Percentiles rank a stretch among this genome's conserved stretches.
Conservation (phyloP, 768 basidiomycete genomes). For the Crassisporium funariophilum region DNA sequence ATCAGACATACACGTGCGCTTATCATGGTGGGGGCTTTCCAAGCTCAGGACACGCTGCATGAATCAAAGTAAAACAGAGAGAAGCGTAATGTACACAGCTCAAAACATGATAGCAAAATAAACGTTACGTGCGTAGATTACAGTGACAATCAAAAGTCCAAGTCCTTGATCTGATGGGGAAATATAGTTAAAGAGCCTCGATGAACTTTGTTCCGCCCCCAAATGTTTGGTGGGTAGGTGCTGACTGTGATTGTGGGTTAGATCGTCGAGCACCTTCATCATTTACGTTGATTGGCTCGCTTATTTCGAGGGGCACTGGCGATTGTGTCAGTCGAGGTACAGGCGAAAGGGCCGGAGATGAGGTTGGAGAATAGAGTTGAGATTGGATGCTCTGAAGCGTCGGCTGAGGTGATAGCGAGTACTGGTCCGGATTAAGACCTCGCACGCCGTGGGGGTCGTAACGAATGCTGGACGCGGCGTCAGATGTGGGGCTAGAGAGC, state of each 20-base stretch:
- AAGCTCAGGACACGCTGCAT: too few relatives aligned
- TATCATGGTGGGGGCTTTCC: too few relatives aligned
- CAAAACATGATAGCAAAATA: not conserved
- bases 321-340: constrained; percentile 15
- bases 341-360: constrained; percentile 25
- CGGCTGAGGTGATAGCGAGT: constrained; percentile 20
- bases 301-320: constrained; percentile 1
- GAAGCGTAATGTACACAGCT: not conserved
- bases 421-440: constrained; percentile 24
- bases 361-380: constrained; percentile 33
- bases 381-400: constrained; percentile 30
- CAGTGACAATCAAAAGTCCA: constrained; percentile 13
- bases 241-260: constrained; percentile 16
- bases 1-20: too few relatives aligned
- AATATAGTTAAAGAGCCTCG: constrained; percentile 26
- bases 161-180: constrained; percentile 2
- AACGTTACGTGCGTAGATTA: constrained; percentile 11
- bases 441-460: constrained; percentile 29
- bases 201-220: constrained; percentile 52
- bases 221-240: constrained; percentile 38
- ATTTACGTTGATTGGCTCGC: not conserved
- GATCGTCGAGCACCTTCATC: constrained; percentile 4
- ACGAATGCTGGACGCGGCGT: constrained; percentile 27
- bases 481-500: constrained; percentile 25
- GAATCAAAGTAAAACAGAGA: not conserved